A percentile compares a stretch with the other conserved stretches of the same genome.
phyloP scores from a whole-genome alignment of 2,329 filamentous ascomycete species.

The Arthroderma uncinatum region DNA sequence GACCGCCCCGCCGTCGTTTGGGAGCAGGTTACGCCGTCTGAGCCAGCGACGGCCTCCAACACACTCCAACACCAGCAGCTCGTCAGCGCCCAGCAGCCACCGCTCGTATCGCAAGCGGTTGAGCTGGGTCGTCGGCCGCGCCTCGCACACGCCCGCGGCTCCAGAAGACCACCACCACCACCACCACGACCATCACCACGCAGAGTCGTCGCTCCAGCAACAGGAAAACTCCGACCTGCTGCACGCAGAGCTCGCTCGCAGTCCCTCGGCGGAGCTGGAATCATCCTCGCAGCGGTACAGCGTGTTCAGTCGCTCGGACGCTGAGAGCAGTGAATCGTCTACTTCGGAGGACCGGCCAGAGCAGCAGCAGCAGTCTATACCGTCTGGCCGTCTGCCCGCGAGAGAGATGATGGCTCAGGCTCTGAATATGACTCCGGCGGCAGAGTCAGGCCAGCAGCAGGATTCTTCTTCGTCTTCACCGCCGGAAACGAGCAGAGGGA shows the following conservation, averaged over 20 bases:
- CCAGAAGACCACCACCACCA: conserved; percentile 8
- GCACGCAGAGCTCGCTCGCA: neutral
- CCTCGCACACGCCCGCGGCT: conserved; percentile 20
- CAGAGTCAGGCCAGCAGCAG: neutral
- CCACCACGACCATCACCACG: conserved; percentile 5
- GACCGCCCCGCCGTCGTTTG: conserved; percentile 9
- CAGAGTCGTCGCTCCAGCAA: conserved; percentile 6
- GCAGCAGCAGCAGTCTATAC: neutral
- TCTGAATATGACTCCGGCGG: neutral
- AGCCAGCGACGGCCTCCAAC: conserved; percentile 33
- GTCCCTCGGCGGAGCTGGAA: neutral
- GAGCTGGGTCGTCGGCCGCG: conserved; percentile 28
- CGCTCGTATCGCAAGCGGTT: conserved; percentile 28
- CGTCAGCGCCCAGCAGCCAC: conserved; percentile 18
- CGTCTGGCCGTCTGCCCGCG: neutral
- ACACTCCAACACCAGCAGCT: conserved; percentile 19
- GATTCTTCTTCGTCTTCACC: neutral
- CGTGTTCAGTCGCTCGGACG: conserved; percentile 3
- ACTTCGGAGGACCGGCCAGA: neutral
- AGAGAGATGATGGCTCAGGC: neutral
- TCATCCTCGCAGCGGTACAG: conserved; percentile 3
- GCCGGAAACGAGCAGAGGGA: neutral
- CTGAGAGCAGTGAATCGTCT: neutral
- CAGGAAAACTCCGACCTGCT: conserved; percentile 6
- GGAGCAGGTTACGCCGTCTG: conserved; percentile 25